Base-by-base conservation (phyloP, 192 early-diverging fungal species). In the Coemansia sp. region DNA sequence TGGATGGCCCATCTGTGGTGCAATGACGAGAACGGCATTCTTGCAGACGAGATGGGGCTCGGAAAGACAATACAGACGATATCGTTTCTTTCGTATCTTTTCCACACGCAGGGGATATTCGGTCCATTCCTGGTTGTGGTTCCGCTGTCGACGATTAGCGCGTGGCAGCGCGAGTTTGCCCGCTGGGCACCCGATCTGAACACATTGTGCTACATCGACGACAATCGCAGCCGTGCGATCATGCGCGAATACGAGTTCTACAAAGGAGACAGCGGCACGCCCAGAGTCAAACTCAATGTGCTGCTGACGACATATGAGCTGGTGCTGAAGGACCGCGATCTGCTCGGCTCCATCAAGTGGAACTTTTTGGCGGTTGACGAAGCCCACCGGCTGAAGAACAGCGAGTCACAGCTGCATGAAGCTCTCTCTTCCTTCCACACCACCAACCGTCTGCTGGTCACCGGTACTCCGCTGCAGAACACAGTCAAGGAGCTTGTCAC, bases 381-480 rank as follows among this genome's bases (percentile, higher is more conserved):
- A 78, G 98, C 98, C 5, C 98, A 99, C 77, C 88, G 97, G 14
- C 86, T 99, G 48, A 99, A 99, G 74, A 99, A 98, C 75, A 87
- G 88, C 37, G 91, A 93, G 65, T 97, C 95, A 4, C 92, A 95
- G 74, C 85, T 98, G n/a, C 92, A 98, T 72, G 93, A 97, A 73
- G 91, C 92, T 16, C 84, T 99, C 20, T 87, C 88, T 63, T 87
- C 89, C 17, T 99, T 97, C 79, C 79, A 89, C 68, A 95, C 93
- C 5, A 85, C 86, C 14, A 98, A 97, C 69, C 90, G 98, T 2
- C 84, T 99, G 10, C 84, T 99, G 39, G 94, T 99, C 57, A 99
- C 98, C 0, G 98, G 98, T 19, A 99, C 98, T 20, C 98, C 98
- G n/a, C 86, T 99, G 59, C 96, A 98, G 72, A 99, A 99, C 84